phyloP scores from a whole-genome alignment of 257 asterid species.

The Solanum rostratum region DNA sequence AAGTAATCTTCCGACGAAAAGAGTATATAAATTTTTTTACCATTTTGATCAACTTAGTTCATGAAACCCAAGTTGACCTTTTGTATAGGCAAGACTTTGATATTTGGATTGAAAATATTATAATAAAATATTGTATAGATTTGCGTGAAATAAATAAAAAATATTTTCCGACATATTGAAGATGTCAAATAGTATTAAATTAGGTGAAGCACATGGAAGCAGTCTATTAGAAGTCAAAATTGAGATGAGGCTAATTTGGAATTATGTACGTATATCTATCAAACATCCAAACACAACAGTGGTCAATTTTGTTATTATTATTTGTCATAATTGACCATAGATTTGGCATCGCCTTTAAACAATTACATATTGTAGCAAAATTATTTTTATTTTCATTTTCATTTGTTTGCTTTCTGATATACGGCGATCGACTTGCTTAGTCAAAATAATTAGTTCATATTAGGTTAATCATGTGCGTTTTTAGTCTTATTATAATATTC shows the following conservation, averaged over 20 bases:
- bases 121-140: not conserved
- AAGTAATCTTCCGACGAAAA: not conserved
- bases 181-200: conserved; percentile 7
- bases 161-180: not conserved
- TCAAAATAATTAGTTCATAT: not conserved
- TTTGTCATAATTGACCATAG: not conserved
- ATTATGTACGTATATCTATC: not conserved
- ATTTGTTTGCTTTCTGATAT: not conserved
- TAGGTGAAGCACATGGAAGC: conserved; percentile 3
- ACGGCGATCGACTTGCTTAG: not conserved
- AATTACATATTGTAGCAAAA: not conserved
- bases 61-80: not conserved
- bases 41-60: not conserved
- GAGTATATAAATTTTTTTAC: not conserved
- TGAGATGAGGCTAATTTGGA: not conserved
- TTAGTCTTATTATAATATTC: not conserved
- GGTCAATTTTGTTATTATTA: not conserved
- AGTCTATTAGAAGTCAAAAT: not conserved
- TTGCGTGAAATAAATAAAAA: not conserved
- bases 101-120: not conserved
- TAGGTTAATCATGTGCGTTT: not conserved
- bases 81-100: not conserved
- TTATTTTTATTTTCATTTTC: not conserved
- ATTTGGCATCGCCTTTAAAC: not conserved
- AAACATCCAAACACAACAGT: not conserved